Conservation (phyloP, 1,284 basidiomycete species). For the Xanthoconium separans region DNA sequence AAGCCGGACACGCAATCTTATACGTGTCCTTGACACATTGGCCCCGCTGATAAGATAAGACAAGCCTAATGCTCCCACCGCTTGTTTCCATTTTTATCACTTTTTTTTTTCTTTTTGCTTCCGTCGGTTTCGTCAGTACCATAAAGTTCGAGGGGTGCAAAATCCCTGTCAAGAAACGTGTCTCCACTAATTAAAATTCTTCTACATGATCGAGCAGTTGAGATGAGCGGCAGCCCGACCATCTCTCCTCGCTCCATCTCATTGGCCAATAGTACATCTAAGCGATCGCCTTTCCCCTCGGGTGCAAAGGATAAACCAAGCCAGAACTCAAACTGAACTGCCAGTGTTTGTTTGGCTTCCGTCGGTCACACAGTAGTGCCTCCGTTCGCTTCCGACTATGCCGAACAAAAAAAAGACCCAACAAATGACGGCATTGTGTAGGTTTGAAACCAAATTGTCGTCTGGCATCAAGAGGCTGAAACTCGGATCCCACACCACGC, state of each 20-base stretch:
- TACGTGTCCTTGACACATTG: slow-evolving; percentile 29
- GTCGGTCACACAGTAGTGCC: neutral
- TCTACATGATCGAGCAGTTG: slow-evolving; percentile 13
- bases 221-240: neutral
- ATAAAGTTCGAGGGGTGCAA: slow-evolving; percentile 3
- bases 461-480: slow-evolving; percentile 7
- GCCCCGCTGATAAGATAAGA: slow-evolving; percentile 32
- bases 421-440: slow-evolving; percentile 1
- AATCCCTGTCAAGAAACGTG: slow-evolving; percentile 11
- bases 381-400: slow-evolving; percentile 18
- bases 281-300: neutral
- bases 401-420: slow-evolving; percentile 1
- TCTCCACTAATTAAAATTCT: slow-evolving; percentile 12
- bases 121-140: slow-evolving; percentile 18
- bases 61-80: slow-evolving; percentile 14
- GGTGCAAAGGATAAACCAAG: neutral
- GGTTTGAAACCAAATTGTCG: slow-evolving; percentile 11
- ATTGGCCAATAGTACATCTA: neutral
- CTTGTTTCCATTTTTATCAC: slow-evolving; percentile 18
- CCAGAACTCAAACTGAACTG: neutral
- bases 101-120: slow-evolving; percentile 13
- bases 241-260: neutral
- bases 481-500: slow-evolving; percentile 8
- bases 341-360: neutral
- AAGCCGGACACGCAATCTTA: slow-evolving; percentile 9